phyloP scores from a whole-genome alignment of 345 rosid species.

The Brassica napus region Da-Ae NC_063438.1:9103501-9104000 shows the following conservation, averaged over 20 bases:
- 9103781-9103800: constrained; percentile 33
- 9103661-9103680: constrained; percentile 40
- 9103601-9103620: constrained; percentile 64
- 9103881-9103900: constrained; percentile 54
- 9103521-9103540: constrained; percentile 54
- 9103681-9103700: constrained; percentile 42
- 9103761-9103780: constrained; percentile 43
- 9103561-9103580: constrained; percentile 36
- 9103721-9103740: constrained; percentile 52
- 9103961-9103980: constrained; percentile 20
- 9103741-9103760: constrained; percentile 45
- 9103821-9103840: constrained; percentile 1
- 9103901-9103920: constrained; percentile 60
- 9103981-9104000: no score
- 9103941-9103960: constrained; percentile 52
- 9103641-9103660: constrained; percentile 31
- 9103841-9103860: background rate
- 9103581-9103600: constrained; percentile 52
- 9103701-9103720: constrained; percentile 32
- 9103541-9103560: constrained; percentile 49
- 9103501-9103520: constrained; percentile 46
- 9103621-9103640: constrained; percentile 60
- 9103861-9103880: background rate
- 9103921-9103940: constrained; percentile 33
- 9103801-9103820: constrained; percentile 30